Evolutionary conservation across 2,329 filamentous ascomycete genomes (phyloP), one percentile per base, ranked within the genome.

Genomic region (Hypoxylon rubiginosum): DNA sequence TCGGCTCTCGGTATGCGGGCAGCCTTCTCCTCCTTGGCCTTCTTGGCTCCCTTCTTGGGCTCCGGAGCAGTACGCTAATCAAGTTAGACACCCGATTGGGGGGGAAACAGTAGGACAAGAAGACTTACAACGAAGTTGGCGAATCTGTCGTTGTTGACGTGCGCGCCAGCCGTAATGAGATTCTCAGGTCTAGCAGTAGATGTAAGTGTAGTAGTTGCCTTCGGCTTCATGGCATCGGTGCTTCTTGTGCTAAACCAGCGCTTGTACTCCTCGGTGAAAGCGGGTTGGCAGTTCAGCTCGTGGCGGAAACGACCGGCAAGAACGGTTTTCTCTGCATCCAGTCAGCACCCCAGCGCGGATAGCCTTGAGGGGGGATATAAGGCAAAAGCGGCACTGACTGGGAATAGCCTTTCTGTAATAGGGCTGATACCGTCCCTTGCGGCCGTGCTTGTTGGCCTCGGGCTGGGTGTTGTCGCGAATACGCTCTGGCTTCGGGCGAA

Each of bases 1-100:
- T 96, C 91, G 83, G 93, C 91, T 79, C 94, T 90, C 48, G 93
- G 90, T 81, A 98, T 94, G 81, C 96, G 94, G 34, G 93, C 92
- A 28, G 92, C 91, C 66, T 76, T 76, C 66, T 78, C 76, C 49
- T 75, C 72, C 58, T 72, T 72, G 64, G 72, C 71, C 83, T 98
- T 97, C 80, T 93, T 90, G 73, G 92, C 90, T 77, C 87, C 82
- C 80, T 88, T 90, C 79, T 90, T 85, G 66, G 85, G 81, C 78
- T 89, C 70, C 15, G 67, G 52, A 36, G 50, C 53, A 50, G 60
- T 69, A 59, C 74, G 75, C 76, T 77, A 30, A 43, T 9, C 34
- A 54, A 49, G 66, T 71, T 54, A 66, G 65, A 39, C 13, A 10
- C 48, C 32, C 17, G 13, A 3, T 21, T 4, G n/a, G 11, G 24